Conservation (phyloP, 192 early-diverging fungal genomes). For the Linderina pennispora region DNA sequence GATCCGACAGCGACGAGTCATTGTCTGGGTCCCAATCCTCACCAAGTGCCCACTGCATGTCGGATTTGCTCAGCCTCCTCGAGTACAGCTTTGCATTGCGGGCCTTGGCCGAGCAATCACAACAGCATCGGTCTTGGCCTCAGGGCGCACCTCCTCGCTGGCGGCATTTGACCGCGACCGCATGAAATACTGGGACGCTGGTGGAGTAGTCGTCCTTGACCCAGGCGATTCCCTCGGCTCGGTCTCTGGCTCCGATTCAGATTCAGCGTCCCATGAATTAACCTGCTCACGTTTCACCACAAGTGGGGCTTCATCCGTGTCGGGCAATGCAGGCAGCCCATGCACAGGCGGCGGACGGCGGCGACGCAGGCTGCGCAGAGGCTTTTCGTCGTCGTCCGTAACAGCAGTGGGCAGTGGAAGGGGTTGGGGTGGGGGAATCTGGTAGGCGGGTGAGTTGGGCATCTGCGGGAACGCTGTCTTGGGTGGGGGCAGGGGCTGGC, state of each 20-base stretch:
- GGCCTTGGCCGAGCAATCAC: slow-evolving; percentile 33
- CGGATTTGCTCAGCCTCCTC: slow-evolving; percentile 33
- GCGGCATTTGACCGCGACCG: slow-evolving; percentile 40
- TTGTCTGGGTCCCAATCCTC: slow-evolving; percentile 44
- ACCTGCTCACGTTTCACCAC: slow-evolving; percentile 3
- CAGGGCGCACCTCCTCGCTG: slow-evolving; percentile 40
- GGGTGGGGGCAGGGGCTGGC: slow-evolving; percentile 3
- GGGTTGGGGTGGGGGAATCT: neutral
- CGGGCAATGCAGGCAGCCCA: too few relatives aligned
- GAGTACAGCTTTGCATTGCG: slow-evolving; percentile 32
- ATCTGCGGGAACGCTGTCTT: slow-evolving; percentile 32
- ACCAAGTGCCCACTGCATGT: slow-evolving; percentile 46
- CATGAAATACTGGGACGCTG: slow-evolving; percentile 32
- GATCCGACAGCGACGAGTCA: slow-evolving; percentile 30
- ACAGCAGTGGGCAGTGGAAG: too few relatives aligned
- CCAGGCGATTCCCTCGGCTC: neutral
- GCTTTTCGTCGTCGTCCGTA: slow-evolving; percentile 7
- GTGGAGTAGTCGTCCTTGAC: slow-evolving; percentile 4
- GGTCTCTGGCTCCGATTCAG: neutral
- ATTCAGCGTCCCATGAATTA: neutral
- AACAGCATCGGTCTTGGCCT: slow-evolving; percentile 37
- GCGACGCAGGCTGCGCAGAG: slow-evolving; percentile 2
- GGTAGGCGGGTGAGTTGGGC: slow-evolving; percentile 23
- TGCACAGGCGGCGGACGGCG: too few relatives aligned
- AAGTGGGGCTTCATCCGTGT: neutral